phyloP scores from a whole-genome alignment of 2,329 filamentous ascomycete genomes.

The Cercospora sp. region DNA sequence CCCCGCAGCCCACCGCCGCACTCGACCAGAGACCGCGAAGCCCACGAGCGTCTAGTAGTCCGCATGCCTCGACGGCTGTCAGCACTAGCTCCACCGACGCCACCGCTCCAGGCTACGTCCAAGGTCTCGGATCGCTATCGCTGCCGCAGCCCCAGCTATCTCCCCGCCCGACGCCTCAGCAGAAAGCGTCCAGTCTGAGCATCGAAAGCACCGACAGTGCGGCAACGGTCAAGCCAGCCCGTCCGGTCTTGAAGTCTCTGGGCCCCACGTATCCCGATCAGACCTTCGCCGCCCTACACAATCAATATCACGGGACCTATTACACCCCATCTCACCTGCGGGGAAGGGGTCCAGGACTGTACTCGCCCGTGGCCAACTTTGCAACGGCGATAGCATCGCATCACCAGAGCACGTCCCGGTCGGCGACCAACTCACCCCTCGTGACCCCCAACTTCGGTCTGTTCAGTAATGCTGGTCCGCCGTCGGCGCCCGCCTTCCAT shows the following conservation, averaged over 20 bases:
- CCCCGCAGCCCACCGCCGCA: constrained; percentile 6
- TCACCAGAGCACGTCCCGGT: constrained; percentile 1
- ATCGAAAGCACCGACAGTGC: constrained; percentile 43
- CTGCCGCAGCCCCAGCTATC: constrained; percentile 24
- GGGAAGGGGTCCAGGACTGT: neutral
- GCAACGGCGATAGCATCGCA: constrained; percentile 46
- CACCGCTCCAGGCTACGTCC: constrained; percentile 27
- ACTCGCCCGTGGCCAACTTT: constrained; percentile 19
- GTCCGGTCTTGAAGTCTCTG: constrained; percentile 29
- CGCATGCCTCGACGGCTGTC: constrained; percentile 6
- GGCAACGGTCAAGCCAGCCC: constrained; percentile 36
- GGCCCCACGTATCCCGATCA: constrained; percentile 50
- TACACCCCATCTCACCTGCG: constrained; percentile 32
- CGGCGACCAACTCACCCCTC: constrained; percentile 46
- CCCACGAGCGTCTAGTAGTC: neutral
- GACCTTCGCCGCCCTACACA: constrained; percentile 51
- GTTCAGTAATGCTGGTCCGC: constrained; percentile 40
- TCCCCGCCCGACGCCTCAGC: constrained; percentile 42
- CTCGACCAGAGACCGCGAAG: neutral
- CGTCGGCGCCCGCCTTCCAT: constrained; percentile 37
- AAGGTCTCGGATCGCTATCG: constrained; percentile 6
- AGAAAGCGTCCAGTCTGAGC: constrained; percentile 45
- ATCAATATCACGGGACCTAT: constrained; percentile 44
- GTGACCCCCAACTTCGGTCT: constrained; percentile 47
- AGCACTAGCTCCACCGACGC: constrained; percentile 20